These are phyloP conservation scores for Cadophora gregata DNA, from an alignment of 2,329 filamentous ascomycete species.

Conservation along the genomic window DNA sequence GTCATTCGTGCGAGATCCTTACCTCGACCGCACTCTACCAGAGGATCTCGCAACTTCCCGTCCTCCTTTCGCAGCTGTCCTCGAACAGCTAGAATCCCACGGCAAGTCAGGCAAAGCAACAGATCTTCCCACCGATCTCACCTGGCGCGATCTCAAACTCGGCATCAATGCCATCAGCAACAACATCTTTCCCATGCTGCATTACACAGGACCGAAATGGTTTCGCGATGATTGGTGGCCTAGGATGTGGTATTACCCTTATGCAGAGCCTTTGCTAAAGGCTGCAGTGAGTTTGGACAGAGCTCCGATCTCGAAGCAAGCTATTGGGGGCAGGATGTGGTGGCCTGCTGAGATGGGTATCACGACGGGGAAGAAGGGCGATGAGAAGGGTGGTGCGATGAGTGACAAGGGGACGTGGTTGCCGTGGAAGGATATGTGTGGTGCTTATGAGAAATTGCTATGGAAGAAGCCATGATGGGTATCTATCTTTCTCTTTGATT, in stretches of 20 bases:
- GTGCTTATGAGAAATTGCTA: not conserved
- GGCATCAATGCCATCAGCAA: slow-evolving; percentile 16
- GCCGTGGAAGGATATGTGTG: slow-evolving; percentile 3
- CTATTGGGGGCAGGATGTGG: slow-evolving; percentile 10
- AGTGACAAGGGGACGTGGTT: slow-evolving; percentile 1
- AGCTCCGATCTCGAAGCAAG: not conserved
- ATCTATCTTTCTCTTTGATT: not conserved
- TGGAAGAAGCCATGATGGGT: not conserved
- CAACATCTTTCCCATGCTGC: slow-evolving; percentile 6
- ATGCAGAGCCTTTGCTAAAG: not conserved
- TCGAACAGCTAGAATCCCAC: not conserved
- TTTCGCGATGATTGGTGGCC: slow-evolving; percentile 6
- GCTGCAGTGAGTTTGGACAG: not conserved
- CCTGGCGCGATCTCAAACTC: slow-evolving; percentile 8
- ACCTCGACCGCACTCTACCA: not conserved
- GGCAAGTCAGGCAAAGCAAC: not conserved
- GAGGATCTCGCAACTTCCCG: not conserved
- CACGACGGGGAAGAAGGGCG: not conserved
- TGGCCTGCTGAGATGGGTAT: slow-evolving; percentile 10
- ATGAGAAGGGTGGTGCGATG: slow-evolving; percentile 2
- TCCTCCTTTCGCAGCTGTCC: not conserved
- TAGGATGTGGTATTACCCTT: slow-evolving; percentile 4
- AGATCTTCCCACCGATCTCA: not conserved
- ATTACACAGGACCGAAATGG: slow-evolving; percentile 11
- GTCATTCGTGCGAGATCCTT: not conserved